phyloP scores from a whole-genome alignment of 1,284 basidiomycete species.

The Pulveroboletus sp. region DNA sequence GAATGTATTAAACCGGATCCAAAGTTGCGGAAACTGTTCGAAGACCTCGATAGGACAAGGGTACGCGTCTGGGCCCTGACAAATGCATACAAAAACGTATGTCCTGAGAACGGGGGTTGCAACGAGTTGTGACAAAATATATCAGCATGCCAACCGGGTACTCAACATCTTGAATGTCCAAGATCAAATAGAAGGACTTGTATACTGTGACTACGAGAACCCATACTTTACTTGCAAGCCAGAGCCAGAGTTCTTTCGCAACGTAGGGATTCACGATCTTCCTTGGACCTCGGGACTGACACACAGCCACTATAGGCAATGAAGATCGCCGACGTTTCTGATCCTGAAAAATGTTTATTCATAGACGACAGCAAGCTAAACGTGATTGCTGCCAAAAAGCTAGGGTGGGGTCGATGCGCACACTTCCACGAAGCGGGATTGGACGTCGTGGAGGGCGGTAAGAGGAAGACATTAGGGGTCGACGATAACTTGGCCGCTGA shows the following conservation, averaged over 20 bases:
- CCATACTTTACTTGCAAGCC: conserved; percentile 81
- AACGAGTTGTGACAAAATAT: conserved; percentile 7
- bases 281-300: conserved; percentile 3
- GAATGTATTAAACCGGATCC: conserved; percentile 71
- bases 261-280: conserved; percentile 38
- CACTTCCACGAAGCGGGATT: conserved; percentile 69
- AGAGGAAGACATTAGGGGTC: conserved; percentile 47
- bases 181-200: conserved; percentile 75
- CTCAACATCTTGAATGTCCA: conserved; percentile 70
- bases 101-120: conserved; percentile 22
- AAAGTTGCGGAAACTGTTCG: conserved; percentile 59
- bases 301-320: conserved; percentile 50
- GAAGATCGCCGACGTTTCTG: conserved; percentile 50
- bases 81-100: conserved; percentile 73
- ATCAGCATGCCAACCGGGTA: conserved; percentile 78
- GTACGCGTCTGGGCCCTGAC: conserved; percentile 80
- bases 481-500: conserved; percentile 37
- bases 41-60: conserved; percentile 77
- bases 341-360: conserved; percentile 69
- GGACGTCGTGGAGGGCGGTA: conserved; percentile 60
- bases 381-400: conserved; percentile 56
- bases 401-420: conserved; percentile 69
- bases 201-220: conserved; percentile 78
- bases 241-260: conserved; percentile 63
- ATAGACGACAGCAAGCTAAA: conserved; percentile 73